Percentiles rank a stretch among this genome's conserved stretches.
Evolutionary conservation across 345 rosid species (phyloP).

Genomic region (Brassica napus): DNA sequence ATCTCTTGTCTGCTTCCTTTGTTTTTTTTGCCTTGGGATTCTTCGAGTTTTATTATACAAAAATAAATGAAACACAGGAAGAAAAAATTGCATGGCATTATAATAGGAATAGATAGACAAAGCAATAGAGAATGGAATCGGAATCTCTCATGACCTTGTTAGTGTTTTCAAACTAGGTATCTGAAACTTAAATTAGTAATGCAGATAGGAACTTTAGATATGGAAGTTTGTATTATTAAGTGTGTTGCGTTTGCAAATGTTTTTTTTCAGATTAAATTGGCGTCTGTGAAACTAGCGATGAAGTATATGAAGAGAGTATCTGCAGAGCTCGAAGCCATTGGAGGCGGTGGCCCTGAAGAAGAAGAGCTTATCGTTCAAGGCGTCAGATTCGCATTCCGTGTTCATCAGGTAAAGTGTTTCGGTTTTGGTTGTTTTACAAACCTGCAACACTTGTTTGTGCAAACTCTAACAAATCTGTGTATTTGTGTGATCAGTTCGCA

Average conservation of each 20-base stretch:
- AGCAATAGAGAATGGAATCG: conserved; percentile 12
- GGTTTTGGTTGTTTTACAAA: not conserved
- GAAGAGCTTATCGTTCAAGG: conserved; percentile 96
- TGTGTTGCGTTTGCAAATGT: not conserved
- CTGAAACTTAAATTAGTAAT: not conserved
- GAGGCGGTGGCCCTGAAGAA: conserved; percentile 70
- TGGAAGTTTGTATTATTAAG: conserved; percentile 2
- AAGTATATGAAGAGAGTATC: conserved; percentile 97
- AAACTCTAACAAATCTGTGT: not conserved
- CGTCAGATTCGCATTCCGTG: conserved; percentile 93
- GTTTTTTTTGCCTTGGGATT: conserved; percentile 31
- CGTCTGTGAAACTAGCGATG: conserved; percentile 89
- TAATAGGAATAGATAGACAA: not conserved
- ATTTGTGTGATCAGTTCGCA: conserved; percentile 57
- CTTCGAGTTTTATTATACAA: not conserved
- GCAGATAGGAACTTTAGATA: not conserved
- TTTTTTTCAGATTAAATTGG: conserved; percentile 74
- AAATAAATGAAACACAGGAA: not conserved
- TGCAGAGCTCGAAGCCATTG: conserved; percentile 72
- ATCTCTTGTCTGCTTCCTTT: conserved; percentile 48
- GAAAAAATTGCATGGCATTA: not conserved
- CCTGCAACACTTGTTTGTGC: not conserved
- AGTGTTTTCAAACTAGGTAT: not conserved
- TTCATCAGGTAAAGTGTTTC: conserved; percentile 73
- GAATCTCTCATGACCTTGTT: conserved; percentile 23